Evolutionary conservation across 768 basidiomycete genomes (phyloP).

Genomic region (Suillus occidentalis): DNA sequence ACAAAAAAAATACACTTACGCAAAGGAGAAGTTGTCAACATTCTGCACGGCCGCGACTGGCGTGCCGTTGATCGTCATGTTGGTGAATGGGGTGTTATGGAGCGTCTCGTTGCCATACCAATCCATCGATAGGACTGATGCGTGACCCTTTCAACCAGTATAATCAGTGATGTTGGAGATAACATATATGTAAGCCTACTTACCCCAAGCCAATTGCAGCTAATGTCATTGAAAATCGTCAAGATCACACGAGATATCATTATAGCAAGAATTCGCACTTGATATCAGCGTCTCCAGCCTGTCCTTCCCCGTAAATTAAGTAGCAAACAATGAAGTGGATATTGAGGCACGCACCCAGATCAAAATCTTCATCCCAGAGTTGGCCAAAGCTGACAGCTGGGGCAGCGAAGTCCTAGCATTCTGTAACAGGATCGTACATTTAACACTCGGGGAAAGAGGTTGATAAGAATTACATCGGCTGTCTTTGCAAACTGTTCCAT

Average conservation of each 20-base stretch:
- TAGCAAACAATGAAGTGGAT: no score
- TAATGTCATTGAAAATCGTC: constrained; percentile 5
- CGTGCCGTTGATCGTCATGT: constrained; percentile 55
- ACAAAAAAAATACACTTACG: constrained; percentile 40
- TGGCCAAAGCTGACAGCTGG: constrained; percentile 34
- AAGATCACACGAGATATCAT: not conserved
- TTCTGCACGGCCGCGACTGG: constrained; percentile 61
- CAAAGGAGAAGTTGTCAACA: constrained; percentile 66
- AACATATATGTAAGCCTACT: constrained; percentile 13
- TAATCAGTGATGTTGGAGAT: not conserved
- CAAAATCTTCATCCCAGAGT: constrained; percentile 38
- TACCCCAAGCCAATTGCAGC: constrained; percentile 35
- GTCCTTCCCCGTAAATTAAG: not conserved
- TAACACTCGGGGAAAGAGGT: constrained; percentile 9
- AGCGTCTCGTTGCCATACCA: constrained; percentile 45
- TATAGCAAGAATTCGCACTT: constrained; percentile 16
- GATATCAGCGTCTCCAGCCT: constrained; percentile 33
- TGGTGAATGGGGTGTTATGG: constrained; percentile 42
- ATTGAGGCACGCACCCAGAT: constrained; percentile 35
- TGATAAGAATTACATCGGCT: constrained; percentile 46
- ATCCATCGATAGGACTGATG: constrained; percentile 43
- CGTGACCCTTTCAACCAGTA: constrained; percentile 25
- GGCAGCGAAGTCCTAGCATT: constrained; percentile 38
- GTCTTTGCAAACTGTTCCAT: constrained; percentile 45
- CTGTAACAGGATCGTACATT: constrained; percentile 13